These are phyloP conservation scores for Pseudogymnoascus sp. DNA, from an alignment of 2,329 filamentous ascomycete genomes.

Conservation along the genomic window DNA sequence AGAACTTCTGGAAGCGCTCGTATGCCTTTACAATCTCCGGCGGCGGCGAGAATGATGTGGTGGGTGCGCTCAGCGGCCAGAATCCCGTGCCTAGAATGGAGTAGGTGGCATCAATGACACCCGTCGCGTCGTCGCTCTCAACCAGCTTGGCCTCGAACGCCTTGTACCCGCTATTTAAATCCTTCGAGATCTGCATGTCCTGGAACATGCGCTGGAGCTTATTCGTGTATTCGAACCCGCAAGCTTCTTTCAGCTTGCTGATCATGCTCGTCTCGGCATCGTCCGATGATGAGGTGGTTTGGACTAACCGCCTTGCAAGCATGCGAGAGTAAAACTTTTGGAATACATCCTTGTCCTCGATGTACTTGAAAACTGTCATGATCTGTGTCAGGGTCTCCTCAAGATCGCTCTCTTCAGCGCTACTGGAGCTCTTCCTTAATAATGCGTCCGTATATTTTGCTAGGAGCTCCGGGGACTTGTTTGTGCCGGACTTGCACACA, in stretches of 20 bases:
- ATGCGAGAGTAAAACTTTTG: constrained; percentile 99
- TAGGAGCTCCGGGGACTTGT: constrained; percentile 87
- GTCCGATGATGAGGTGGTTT: constrained; percentile 90
- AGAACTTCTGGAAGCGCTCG: constrained; percentile 83
- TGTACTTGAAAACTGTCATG: constrained; percentile 99
- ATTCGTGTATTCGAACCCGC: constrained; percentile 98
- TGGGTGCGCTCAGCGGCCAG: constrained; percentile 86
- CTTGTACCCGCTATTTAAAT: constrained; percentile 84
- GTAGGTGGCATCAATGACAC: constrained; percentile 76
- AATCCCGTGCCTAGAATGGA: constrained; percentile 93
- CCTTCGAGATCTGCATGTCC: constrained; percentile 98
- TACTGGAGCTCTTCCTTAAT: constrained; percentile 85
- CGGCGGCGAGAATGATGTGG: constrained; percentile 82
- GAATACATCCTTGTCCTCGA: constrained; percentile 99
- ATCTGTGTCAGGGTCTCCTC: constrained; percentile 85
- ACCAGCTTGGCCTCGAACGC: constrained; percentile 62
- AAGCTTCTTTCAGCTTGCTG: constrained; percentile 96
- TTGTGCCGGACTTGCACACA: constrained; percentile 87
- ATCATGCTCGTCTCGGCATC: constrained; percentile 99
- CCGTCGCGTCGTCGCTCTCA: constrained; percentile 57
- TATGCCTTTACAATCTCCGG: constrained; percentile 78
- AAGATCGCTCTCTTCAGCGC: constrained; percentile 87
- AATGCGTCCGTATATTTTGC: constrained; percentile 93
- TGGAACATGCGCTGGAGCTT: constrained; percentile 99
- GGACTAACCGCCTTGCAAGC: constrained; percentile 87